phyloP scores from a whole-genome alignment of 495 filamentous ascomycete species.

The Neurospora terricola region DNA sequence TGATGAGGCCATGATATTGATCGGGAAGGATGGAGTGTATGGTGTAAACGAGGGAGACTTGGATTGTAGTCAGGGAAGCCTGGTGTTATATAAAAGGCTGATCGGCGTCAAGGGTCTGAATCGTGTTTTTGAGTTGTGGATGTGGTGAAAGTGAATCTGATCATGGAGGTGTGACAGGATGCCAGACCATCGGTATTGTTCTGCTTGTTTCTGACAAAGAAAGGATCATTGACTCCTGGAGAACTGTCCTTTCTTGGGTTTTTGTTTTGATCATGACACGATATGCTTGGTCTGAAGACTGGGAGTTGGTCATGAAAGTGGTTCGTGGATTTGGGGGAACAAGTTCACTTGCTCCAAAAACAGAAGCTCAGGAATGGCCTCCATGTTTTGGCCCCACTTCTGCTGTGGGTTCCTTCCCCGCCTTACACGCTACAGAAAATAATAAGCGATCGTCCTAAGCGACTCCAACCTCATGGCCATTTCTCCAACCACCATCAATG shows the following conservation, averaged over 20 bases:
- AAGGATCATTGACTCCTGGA: too few species aligned
- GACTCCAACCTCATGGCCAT: not conserved
- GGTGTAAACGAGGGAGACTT: not conserved
- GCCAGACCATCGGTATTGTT: not conserved
- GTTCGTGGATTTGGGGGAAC: not conserved
- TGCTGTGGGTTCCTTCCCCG: not conserved
- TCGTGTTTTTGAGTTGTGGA: not conserved
- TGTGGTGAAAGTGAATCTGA: not conserved
- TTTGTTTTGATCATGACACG: not conserved
- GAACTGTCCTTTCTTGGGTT: too few species aligned
- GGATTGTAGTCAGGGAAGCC: not conserved
- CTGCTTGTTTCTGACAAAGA: not conserved
- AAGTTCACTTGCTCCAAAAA: not conserved
- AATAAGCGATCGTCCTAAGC: not conserved
- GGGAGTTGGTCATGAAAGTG: not conserved
- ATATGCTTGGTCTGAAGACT: not conserved
- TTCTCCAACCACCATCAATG: not conserved
- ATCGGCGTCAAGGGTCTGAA: not conserved
- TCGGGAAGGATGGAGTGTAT: not conserved
- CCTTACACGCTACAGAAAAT: not conserved
- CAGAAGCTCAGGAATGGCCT: not conserved
- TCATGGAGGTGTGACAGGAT: not conserved
- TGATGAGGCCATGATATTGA: not conserved
- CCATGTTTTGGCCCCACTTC: not conserved
- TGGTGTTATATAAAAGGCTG: not conserved